Evolutionary conservation across 306 rosid genomes (phyloP), one percentile per base, ranked within the genome.

Genomic region (Oemleria cerasiformis): DNA sequence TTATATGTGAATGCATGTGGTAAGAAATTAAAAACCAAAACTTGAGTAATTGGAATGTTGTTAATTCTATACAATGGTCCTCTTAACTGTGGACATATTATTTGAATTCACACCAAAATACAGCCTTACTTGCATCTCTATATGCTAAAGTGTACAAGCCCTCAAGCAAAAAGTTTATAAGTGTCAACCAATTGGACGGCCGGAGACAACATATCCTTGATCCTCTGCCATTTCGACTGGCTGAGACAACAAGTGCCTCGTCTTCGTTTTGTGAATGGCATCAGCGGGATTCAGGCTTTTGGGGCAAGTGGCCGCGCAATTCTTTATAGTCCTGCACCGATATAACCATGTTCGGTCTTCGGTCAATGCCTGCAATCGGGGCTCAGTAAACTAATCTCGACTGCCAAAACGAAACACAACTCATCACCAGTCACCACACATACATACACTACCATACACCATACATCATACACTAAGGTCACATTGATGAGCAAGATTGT

Each of bases 251-350:
- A 44, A 5, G 51, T 81, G 83, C 75, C 3, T 75, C 38, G 60
- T 63, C 68, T 82, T 84, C 84, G 78, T 76, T 71, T 77, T 74
- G 58, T 76, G 64, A 62, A 85, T 85, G 20, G 84, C 86, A 47
- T n/a, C 42, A 13, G 84, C 65, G 15, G 76, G 82, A 64, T 82
- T 30, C 0, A 82, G 84, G 70, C 80, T 73, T 68, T 79, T 79
- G 61, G 86, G 82, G 64, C 80, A 85, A 8, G 73, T 72, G 6
- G 81, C 75, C 12, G 59, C 79, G 67, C 86, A 85, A 57, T 82
- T 85, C 73, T 72, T 51, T 2, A 71, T 71, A 17, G 60, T 65
- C 58, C 76, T 59, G 19, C 83, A 74, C 40, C 79, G 66, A 53
- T 71, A 75, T 11, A 82, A 16, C 55, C 63, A 77, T 34, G 41